A percentile compares a stretch with the other conserved stretches of the same genome.
phyloP scores from a whole-genome alignment of 306 rosid genomes.

The Luffa aegyptiaca region DNA sequence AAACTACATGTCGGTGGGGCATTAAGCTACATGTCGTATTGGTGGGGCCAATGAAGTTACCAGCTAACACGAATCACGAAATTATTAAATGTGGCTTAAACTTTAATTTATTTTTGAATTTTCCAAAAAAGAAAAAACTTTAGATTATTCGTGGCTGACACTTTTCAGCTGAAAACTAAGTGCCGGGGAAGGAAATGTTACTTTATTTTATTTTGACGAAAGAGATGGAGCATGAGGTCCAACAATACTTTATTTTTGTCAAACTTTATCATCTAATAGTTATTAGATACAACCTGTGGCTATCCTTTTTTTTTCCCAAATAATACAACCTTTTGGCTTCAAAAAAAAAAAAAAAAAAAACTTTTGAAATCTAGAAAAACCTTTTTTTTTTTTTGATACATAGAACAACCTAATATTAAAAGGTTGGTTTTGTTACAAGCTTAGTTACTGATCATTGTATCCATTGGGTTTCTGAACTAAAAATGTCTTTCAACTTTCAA shows the following conservation, averaged over 20 bases:
- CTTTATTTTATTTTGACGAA: neutral
- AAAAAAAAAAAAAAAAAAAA: too few relatives aligned
- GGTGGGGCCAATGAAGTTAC: neutral
- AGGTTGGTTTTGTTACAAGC: too few relatives aligned
- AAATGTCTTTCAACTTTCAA: too few relatives aligned
- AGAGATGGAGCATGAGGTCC: neutral
- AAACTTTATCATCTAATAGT: neutral
- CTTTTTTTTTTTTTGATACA: too few relatives aligned
- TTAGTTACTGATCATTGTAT: too few relatives aligned
- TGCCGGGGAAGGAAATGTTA: neutral
- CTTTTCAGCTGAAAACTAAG: neutral
- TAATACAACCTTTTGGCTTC: neutral
- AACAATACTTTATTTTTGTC: neutral
- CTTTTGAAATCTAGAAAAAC: too few relatives aligned
- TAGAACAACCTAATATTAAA: too few relatives aligned
- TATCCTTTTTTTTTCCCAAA: neutral
- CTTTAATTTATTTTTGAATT: neutral
- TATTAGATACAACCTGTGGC: neutral
- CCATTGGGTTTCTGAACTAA: too few relatives aligned
- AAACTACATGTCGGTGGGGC: neutral
- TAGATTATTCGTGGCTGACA: neutral
- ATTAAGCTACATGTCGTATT: neutral
- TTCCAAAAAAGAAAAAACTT: too few relatives aligned
- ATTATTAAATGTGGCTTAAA: neutral
- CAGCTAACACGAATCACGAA: neutral